Percentiles rank a stretch among this genome's conserved stretches.
Conservation (phyloP, 257 asterid genomes). For the Nicotiana attenuata region DNA sequence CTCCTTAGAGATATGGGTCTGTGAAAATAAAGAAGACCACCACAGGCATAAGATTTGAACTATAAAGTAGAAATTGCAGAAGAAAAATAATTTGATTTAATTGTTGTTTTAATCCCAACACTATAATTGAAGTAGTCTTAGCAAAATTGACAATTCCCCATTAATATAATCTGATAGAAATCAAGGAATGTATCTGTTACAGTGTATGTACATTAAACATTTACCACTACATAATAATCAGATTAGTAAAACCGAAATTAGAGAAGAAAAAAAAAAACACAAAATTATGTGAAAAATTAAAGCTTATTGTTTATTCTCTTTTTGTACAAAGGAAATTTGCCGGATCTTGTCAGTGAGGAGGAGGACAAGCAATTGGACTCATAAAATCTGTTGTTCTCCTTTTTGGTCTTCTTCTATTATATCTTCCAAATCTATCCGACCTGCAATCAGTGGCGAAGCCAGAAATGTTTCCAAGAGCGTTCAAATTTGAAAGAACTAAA, state of each 20-base stretch:
- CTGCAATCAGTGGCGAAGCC: slow-evolving; percentile 24
- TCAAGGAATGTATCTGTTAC: neutral
- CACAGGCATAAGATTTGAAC: no score
- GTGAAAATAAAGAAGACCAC: no score
- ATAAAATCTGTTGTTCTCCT: slow-evolving; percentile 15
- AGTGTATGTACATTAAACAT: neutral
- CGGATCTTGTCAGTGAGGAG: slow-evolving; percentile 14
- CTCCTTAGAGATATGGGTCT: no score
- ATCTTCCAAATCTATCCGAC: slow-evolving; percentile 55
- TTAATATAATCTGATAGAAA: neutral
- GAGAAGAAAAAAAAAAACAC: neutral
- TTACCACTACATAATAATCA: neutral
- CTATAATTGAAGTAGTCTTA: neutral
- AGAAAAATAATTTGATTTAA: no score
- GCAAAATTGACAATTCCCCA: neutral
- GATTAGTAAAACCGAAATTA: neutral
- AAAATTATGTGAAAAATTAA: neutral
- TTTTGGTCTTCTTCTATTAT: slow-evolving; percentile 60
- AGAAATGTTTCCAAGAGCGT: no score
- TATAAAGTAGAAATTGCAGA: no score
- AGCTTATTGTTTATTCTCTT: slow-evolving; percentile 27
- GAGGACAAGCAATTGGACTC: neutral
- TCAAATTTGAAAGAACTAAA: no score
- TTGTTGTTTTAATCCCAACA: no score
- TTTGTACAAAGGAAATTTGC: slow-evolving; percentile 28